Conservation (phyloP, 116 monocot genomes). For the Papilionanthe hybrid region DNA sequence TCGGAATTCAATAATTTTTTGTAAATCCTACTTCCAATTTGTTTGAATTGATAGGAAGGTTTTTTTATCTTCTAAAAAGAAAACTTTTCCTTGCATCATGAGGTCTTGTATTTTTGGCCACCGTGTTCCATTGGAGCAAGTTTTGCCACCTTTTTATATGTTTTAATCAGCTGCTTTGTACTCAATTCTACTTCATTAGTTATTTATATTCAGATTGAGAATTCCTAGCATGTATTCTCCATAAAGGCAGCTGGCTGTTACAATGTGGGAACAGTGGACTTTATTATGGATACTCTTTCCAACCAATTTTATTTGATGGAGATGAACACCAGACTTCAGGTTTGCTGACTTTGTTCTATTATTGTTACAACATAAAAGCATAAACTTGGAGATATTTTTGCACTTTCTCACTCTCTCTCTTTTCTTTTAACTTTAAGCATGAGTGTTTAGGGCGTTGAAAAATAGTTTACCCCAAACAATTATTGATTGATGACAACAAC, state of each 20-base stretch:
- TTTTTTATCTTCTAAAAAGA: background rate
- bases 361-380: background rate
- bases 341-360: slow-evolving; percentile 5
- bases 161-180: background rate
- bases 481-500: slow-evolving; percentile 12
- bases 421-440: background rate
- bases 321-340: slow-evolving; percentile 99
- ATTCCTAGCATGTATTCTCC: slow-evolving; percentile 28
- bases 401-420: background rate
- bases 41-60: background rate
- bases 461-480: slow-evolving; percentile 5
- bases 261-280: slow-evolving; percentile 97
- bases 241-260: slow-evolving; percentile 94
- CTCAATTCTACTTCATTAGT: background rate
- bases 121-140: background rate
- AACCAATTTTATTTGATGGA: slow-evolving; percentile 97
- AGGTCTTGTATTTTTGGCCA: background rate
- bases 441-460: slow-evolving; percentile 4
- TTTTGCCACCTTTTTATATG: background rate
- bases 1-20: no score
- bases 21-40: slow-evolving; percentile 3
- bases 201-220: slow-evolving; percentile 6
- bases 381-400: background rate
- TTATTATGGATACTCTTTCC: slow-evolving; percentile 88
- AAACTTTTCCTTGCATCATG: background rate